phyloP scores from a whole-genome alignment of 2,329 filamentous ascomycete genomes.

The Fusarium pininemorale region DNA sequence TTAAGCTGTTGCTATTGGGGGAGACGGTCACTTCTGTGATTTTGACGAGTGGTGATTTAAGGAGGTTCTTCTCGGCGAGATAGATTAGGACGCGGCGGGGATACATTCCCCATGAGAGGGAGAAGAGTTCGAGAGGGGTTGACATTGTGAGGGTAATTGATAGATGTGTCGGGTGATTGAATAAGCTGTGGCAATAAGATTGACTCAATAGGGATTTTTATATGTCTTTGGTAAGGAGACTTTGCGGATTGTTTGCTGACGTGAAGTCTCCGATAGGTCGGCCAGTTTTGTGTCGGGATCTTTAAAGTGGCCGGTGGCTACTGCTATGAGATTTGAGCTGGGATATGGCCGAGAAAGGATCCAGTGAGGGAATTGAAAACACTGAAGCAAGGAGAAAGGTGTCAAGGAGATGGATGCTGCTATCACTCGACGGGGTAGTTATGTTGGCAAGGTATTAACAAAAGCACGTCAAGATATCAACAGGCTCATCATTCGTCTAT shows the following conservation, averaged over 20 bases:
- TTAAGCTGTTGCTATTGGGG: not conserved
- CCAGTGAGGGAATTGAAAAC: no score
- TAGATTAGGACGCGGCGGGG: conserved; percentile 26
- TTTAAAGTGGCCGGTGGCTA: not conserved
- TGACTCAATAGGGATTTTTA: not conserved
- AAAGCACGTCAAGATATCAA: no score
- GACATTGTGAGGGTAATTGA: not conserved
- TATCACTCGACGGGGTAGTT: no score
- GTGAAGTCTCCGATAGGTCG: not conserved
- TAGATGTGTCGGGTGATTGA: fast-evolving
- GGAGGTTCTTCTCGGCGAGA: conserved; percentile 15
- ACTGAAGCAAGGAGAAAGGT: fast-evolving
- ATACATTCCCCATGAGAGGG: conserved; percentile 20
- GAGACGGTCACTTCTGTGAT: not conserved
- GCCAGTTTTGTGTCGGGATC: not conserved
- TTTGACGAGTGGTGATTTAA: conserved; percentile 6
- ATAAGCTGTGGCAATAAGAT: fast-evolving
- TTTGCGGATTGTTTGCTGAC: not conserved
- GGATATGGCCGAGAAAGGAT: fast-evolving
- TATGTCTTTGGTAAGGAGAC: not conserved
- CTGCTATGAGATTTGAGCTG: no score
- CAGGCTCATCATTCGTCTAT: fast-evolving
- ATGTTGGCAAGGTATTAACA: no score
- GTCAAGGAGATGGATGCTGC: no score
- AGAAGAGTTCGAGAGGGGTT: conserved; percentile 20